phyloP scores from a whole-genome alignment of 345 rosid genomes.

The Brassica nigra region DNA sequence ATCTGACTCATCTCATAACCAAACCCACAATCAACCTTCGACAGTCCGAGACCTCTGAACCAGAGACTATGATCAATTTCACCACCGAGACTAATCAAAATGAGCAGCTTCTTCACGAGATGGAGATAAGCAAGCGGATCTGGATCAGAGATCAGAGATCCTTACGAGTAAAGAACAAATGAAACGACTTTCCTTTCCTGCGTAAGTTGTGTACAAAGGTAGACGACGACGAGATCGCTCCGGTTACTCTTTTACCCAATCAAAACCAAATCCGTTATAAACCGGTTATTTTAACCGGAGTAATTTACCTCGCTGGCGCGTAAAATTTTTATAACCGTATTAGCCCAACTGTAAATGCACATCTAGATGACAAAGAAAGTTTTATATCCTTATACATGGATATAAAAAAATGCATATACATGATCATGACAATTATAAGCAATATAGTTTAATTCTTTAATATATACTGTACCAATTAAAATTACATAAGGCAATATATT shows the following conservation, averaged over 20 bases:
- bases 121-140: not conserved
- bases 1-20: too few relatives aligned
- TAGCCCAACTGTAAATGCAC: not conserved
- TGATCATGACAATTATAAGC: not conserved
- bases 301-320: not conserved
- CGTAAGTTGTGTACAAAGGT: not conserved
- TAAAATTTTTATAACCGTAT: too few relatives aligned
- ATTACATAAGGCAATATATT: slow-evolving; percentile 5
- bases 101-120: not conserved
- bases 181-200: not conserved
- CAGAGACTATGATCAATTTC: not conserved
- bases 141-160: not conserved
- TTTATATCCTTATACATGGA: not conserved
- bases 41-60: too few relatives aligned
- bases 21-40: too few relatives aligned
- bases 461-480: slow-evolving; percentile 20
- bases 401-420: not conserved
- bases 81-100: not conserved
- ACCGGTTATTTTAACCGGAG: slow-evolving; percentile 8
- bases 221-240: slow-evolving; percentile 23
- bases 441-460: not conserved
- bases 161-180: not conserved
- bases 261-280: not conserved
- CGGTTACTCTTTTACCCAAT: not conserved
- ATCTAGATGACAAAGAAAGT: not conserved